These are phyloP conservation scores for Simplicillium aogashimaense DNA, from an alignment of 2,329 filamentous ascomycete genomes.

Conservation along the genomic window DNA sequence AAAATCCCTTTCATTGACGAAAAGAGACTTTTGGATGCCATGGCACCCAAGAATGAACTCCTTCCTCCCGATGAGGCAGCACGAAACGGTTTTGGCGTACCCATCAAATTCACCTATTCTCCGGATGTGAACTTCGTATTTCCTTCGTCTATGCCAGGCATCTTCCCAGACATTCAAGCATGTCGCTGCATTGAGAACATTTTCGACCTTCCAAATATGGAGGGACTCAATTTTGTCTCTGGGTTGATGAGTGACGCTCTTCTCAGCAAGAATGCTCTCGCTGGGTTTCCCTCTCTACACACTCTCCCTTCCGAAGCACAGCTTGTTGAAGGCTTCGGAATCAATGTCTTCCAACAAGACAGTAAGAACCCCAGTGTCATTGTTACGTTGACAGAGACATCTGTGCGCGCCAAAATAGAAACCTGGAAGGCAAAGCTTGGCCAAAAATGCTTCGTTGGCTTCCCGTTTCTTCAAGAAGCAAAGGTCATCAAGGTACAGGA, in stretches of 20 bases:
- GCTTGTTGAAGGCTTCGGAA: conserved; percentile 64
- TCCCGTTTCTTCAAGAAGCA: conserved; percentile 90
- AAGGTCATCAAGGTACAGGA: conserved; percentile 84
- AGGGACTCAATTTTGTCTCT: conserved; percentile 76
- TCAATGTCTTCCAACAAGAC: conserved; percentile 91
- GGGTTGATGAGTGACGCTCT: conserved; percentile 79
- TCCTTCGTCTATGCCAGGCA: conserved; percentile 74
- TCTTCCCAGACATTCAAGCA: conserved; percentile 80
- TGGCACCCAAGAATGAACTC: conserved; percentile 72
- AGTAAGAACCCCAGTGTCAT: conserved; percentile 96
- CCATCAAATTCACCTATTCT: conserved; percentile 86
- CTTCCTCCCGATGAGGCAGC: conserved; percentile 70
- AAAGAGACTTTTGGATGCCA: conserved; percentile 70
- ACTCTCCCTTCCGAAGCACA: conserved; percentile 75
- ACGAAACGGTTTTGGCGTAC: conserved; percentile 84
- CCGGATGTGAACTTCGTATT: conserved; percentile 70
- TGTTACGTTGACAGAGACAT: conserved; percentile 69
- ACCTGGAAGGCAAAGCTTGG: conserved; percentile 72
- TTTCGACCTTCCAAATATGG: conserved; percentile 86
- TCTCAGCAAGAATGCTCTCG: conserved; percentile 71
- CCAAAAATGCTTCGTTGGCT: conserved; percentile 80
- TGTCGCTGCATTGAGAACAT: conserved; percentile 95
- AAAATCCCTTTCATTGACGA: conserved; percentile 99
- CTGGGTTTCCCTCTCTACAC: conserved; percentile 86
- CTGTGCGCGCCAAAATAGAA: conserved; percentile 58